Percentiles rank a stretch among this genome's conserved stretches.
phyloP scores from a whole-genome alignment of 2,329 filamentous ascomycete genomes.

The Dichotomopilus funicola region DNA sequence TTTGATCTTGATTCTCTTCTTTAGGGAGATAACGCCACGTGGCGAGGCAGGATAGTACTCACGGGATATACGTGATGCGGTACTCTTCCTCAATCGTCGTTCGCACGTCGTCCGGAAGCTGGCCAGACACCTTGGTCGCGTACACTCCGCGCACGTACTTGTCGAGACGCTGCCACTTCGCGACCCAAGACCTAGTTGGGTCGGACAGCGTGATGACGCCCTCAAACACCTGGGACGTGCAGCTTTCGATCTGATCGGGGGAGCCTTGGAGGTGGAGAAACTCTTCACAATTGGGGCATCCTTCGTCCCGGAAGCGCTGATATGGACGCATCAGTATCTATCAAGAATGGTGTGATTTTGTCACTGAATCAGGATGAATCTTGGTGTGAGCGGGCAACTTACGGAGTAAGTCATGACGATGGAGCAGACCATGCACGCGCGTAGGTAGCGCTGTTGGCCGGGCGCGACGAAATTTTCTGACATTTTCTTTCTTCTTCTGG shows the following conservation, averaged over 20 bases:
- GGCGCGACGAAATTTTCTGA: slow-evolving; percentile 61
- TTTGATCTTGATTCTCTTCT: neutral
- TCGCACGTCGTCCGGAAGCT: slow-evolving; percentile 60
- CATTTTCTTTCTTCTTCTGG: slow-evolving; percentile 28
- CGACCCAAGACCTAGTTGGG: slow-evolving; percentile 83
- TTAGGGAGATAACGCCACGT: neutral
- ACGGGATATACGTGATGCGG: slow-evolving; percentile 61
- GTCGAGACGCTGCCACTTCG: slow-evolving; percentile 91
- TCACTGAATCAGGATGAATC: neutral
- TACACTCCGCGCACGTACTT: slow-evolving; percentile 85
- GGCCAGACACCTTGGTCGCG: slow-evolving; percentile 87
- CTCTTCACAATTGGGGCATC: slow-evolving; percentile 95
- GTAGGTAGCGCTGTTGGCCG: slow-evolving; percentile 74
- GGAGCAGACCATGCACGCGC: slow-evolving; percentile 98
- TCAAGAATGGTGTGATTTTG: neutral
- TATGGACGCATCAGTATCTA: neutral
- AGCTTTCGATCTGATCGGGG: slow-evolving; percentile 77
- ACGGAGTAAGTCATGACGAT: slow-evolving; percentile 79
- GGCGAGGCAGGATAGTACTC: slow-evolving; percentile 30
- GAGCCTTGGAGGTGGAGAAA: slow-evolving; percentile 78
- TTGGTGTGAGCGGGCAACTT: slow-evolving; percentile 27
- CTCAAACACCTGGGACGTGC: slow-evolving; percentile 94
- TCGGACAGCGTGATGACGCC: slow-evolving; percentile 81
- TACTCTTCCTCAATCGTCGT: slow-evolving; percentile 56
- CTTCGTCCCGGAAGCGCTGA: slow-evolving; percentile 76